phyloP scores from a whole-genome alignment of 2,329 filamentous ascomycete species.

The Helicocarpus griseus region DNA sequence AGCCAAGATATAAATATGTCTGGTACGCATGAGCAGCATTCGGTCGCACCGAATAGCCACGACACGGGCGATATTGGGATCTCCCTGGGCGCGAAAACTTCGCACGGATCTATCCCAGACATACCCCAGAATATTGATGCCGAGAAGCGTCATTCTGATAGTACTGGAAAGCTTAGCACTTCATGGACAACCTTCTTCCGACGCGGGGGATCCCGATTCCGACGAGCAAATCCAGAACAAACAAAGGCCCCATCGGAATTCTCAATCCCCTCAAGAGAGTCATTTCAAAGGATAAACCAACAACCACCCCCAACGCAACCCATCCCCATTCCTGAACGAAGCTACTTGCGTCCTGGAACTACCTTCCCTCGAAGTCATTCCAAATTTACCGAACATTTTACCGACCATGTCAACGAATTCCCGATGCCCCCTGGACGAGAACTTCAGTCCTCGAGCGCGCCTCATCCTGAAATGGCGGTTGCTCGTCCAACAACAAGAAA shows the following conservation, averaged over 20 bases:
- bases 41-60: background rate
- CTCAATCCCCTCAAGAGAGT: constrained; percentile 83
- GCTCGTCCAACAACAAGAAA: background rate
- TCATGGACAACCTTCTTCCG: constrained; percentile 68
- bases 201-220: constrained; percentile 49
- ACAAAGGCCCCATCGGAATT: constrained; percentile 60
- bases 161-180: constrained; percentile 35
- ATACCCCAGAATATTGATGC: constrained; percentile 43
- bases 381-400: constrained; percentile 88
- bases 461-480: constrained; percentile 4
- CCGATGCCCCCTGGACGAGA: constrained; percentile 73
- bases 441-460: constrained; percentile 65
- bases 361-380: constrained; percentile 70
- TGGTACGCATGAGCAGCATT: background rate
- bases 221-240: constrained; percentile 43
- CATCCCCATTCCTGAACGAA: constrained; percentile 28
- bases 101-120: constrained; percentile 43
- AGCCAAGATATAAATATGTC: constrained; percentile 2
- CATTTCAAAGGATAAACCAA: constrained; percentile 53
- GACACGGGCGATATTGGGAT: constrained; percentile 37
- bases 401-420: constrained; percentile 81
- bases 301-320: constrained; percentile 35
- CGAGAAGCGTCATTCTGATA: constrained; percentile 47
- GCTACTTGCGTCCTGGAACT: constrained; percentile 43
- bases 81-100: constrained; percentile 38